Evolutionary conservation across 2,329 filamentous ascomycete genomes (phyloP).

Genomic region (Trichophyton rubrum): DNA sequence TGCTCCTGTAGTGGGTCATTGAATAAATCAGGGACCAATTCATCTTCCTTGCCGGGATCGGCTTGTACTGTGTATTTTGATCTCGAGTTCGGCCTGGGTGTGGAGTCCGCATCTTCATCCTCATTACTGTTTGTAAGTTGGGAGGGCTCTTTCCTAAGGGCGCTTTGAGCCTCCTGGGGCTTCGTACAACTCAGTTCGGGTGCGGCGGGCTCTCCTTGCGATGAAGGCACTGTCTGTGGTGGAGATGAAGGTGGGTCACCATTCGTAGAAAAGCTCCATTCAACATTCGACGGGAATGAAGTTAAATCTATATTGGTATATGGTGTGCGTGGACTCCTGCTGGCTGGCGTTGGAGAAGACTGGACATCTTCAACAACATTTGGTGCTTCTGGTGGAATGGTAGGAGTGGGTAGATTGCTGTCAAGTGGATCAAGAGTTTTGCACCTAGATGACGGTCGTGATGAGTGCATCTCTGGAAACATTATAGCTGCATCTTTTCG

Average conservation of each 20-base stretch:
- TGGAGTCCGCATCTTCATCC: not conserved
- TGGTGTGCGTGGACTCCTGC: conserved; percentile 15
- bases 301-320: conserved; percentile 7
- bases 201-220: not conserved
- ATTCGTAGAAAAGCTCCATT: conserved; percentile 9
- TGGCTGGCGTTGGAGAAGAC: conserved; percentile 42
- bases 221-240: not conserved
- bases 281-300: conserved; percentile 8
- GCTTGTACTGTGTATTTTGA: not conserved
- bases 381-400: conserved; percentile 26
- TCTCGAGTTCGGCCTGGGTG: not conserved
- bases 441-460: conserved; percentile 19
- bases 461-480: conserved; percentile 54
- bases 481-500: conserved; percentile 49
- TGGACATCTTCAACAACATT: conserved; percentile 36
- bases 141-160: not conserved
- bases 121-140: too few relatives aligned
- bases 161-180: not conserved
- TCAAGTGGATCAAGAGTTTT: conserved; percentile 15
- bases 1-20: conserved; percentile 33
- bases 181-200: not conserved
- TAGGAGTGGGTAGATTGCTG: conserved; percentile 26
- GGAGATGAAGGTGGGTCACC: conserved; percentile 29
- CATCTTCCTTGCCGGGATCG: not conserved
- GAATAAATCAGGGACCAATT: conserved; percentile 21